These are phyloP conservation scores for Geosmithia flava DNA, from an alignment of 2,329 filamentous ascomycete genomes.

Conservation along the genomic window DNA sequence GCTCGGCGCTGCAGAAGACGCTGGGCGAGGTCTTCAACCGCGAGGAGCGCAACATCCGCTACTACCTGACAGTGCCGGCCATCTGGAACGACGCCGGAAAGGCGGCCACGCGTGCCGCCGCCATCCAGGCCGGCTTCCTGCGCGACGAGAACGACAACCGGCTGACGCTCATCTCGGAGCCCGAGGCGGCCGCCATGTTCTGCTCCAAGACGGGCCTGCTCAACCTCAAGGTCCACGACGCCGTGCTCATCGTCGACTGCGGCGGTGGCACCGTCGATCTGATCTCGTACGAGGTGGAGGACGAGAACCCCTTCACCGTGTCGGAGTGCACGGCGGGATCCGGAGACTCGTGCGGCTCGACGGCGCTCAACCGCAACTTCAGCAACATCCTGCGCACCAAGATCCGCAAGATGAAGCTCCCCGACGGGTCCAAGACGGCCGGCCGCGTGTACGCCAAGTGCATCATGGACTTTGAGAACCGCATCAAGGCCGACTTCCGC, in stretches of 20 bases:
- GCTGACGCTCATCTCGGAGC: constrained; percentile 87
- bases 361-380: constrained; percentile 93
- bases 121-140: constrained; percentile 92
- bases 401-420: constrained; percentile 98
- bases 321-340: constrained; percentile 95
- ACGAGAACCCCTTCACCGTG: constrained; percentile 93
- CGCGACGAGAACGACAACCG: constrained; percentile 97
- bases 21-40: constrained; percentile 95
- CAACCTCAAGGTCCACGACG: constrained; percentile 95
- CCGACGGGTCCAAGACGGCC: constrained; percentile 93
- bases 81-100: constrained; percentile 99
- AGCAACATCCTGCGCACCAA: constrained; percentile 96
- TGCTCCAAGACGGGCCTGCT: constrained; percentile 93
- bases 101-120: constrained; percentile 87
- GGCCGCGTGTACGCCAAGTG: constrained; percentile 97
- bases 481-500: constrained; percentile 98
- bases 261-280: constrained; percentile 97
- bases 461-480: constrained; percentile 99
- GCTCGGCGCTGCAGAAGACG: constrained; percentile 89
- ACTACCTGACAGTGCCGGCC: constrained; percentile 96
- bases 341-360: constrained; percentile 96
- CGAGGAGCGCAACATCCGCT: constrained; percentile 95
- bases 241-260: constrained; percentile 96
- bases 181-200: constrained; percentile 93
- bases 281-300: constrained; percentile 97